A percentile compares a stretch with the other conserved stretches of the same genome.
Evolutionary conservation across 169 alveolate species (phyloP).

Genomic region (Hepatocystis sp.): DNA sequence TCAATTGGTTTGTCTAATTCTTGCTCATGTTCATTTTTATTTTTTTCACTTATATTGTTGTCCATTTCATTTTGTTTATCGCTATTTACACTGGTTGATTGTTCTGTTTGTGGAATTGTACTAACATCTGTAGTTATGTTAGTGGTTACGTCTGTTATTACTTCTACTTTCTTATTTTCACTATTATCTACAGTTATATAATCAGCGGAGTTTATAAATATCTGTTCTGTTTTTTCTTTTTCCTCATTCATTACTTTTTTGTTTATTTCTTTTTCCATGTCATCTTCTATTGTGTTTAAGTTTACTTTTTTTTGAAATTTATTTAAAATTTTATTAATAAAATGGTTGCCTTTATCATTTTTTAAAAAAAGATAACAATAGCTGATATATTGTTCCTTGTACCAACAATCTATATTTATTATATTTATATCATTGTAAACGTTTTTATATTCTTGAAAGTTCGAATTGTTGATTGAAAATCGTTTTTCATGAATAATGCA

Average conservation of each 20-base stretch:
- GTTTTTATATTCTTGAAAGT: constrained; percentile 56
- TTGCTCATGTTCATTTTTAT: neutral
- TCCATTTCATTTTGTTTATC: constrained; percentile 1
- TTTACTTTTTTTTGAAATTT: constrained; percentile 63
- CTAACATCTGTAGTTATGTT: neutral
- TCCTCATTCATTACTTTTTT: constrained; percentile 7
- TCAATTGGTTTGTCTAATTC: neutral
- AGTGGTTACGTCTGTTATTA: neutral
- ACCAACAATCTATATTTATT: constrained; percentile 53
- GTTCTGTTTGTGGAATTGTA: too few species aligned
- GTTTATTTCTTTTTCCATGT: constrained; percentile 22
- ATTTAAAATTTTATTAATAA: constrained; percentile 62
- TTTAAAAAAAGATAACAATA: constrained; percentile 47
- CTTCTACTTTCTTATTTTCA: neutral
- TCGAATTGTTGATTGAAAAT: constrained; percentile 13
- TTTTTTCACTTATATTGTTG: constrained; percentile 4
- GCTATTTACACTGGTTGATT: neutral
- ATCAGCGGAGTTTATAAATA: constrained; percentile 31
- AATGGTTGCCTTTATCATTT: constrained; percentile 45
- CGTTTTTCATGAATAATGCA: constrained; percentile 72
- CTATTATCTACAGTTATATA: constrained; percentile 27
- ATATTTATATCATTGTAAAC: constrained; percentile 51
- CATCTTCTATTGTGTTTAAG: constrained; percentile 66
- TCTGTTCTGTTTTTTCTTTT: constrained; percentile 24
- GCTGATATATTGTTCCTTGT: constrained; percentile 39